Evolutionary conservation across 306 rosid species (phyloP).

Genomic region (Comarum palustre): DNA sequence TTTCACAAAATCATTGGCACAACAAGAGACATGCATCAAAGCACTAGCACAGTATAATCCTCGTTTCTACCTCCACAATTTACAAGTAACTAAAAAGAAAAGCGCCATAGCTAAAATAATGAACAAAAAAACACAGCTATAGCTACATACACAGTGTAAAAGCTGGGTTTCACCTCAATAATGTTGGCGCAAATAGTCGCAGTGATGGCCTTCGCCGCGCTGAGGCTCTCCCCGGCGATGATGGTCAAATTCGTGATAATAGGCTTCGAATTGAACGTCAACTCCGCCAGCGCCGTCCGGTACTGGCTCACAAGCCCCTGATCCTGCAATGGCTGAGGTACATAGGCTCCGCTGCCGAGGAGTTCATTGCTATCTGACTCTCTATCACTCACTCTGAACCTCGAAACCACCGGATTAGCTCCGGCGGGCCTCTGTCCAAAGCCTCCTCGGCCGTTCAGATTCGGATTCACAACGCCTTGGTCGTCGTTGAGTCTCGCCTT

Average conservation of each 20-base stretch:
- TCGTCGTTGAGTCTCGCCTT: slow-evolving; percentile 71
- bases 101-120: slow-evolving; percentile 30
- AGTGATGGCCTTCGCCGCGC: slow-evolving; percentile 63
- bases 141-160: slow-evolving; percentile 40
- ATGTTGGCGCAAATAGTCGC: slow-evolving; percentile 68
- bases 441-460: slow-evolving; percentile 49
- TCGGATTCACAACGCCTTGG: slow-evolving; percentile 35
- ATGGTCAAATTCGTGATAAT: slow-evolving; percentile 87
- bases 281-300: slow-evolving; percentile 73
- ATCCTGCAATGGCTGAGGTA: slow-evolving; percentile 57
- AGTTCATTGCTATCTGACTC: slow-evolving; percentile 49
- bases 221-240: slow-evolving; percentile 73
- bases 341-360: slow-evolving; percentile 66
- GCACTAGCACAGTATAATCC: slow-evolving; percentile 10
- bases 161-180: slow-evolving; percentile 83
- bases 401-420: slow-evolving; percentile 34
- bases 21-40: slow-evolving; percentile 14
- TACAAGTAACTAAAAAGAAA: slow-evolving; percentile 33
- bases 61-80: slow-evolving; percentile 20
- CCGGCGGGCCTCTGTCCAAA: slow-evolving; percentile 58
- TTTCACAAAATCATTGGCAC: slow-evolving; percentile 15
- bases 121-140: slow-evolving; percentile 38
- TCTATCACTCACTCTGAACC: slow-evolving; percentile 52
- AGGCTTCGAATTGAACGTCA: slow-evolving; percentile 83
- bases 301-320: slow-evolving; percentile 80